Evolutionary conservation across 768 basidiomycete genomes (phyloP).

Genomic region (Boletus rubescentipes): DNA sequence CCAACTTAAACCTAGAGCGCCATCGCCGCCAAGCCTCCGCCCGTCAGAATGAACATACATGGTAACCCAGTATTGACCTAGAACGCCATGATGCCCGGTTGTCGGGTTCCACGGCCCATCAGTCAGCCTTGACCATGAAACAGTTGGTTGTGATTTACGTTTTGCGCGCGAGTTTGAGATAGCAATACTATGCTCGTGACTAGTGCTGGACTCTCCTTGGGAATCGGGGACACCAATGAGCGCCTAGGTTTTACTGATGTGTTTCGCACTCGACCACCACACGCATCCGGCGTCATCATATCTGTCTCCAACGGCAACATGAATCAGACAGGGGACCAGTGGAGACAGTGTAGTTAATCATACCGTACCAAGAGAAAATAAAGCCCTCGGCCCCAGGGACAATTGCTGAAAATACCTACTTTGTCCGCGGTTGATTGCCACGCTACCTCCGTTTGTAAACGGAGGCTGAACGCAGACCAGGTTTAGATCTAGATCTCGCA

Average conservation of each 20-base stretch:
- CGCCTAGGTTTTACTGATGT: neutral
- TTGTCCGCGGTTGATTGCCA: constrained; percentile 23
- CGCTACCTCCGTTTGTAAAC: constrained; percentile 22
- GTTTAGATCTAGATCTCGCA: constrained; percentile 17
- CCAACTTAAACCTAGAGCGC: constrained; percentile 5
- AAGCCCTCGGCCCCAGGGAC: constrained; percentile 32
- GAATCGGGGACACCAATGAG: neutral
- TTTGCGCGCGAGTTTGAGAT: constrained; percentile 1
- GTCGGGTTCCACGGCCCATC: neutral
- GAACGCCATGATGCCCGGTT: neutral
- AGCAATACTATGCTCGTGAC: too few species aligned
- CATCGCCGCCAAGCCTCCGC: constrained; percentile 10
- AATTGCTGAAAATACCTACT: constrained; percentile 1
- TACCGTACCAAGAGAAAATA: constrained; percentile 6
- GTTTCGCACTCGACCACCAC: neutral
- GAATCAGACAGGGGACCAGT: neutral
- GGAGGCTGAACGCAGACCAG: constrained; percentile 6
- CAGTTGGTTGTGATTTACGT: constrained; percentile 21
- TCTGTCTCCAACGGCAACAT: constrained; percentile 3
- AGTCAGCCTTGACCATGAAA: constrained; percentile 13
- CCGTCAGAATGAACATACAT: neutral
- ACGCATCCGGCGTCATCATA: neutral
- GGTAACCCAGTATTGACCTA: neutral
- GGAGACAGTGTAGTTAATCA: constrained; percentile 9
- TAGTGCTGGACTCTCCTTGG: neutral